A percentile compares a stretch with the other conserved stretches of the same genome.
Conservation (phyloP, 78 protist species). For the Speleostelium caveatum region DNA sequence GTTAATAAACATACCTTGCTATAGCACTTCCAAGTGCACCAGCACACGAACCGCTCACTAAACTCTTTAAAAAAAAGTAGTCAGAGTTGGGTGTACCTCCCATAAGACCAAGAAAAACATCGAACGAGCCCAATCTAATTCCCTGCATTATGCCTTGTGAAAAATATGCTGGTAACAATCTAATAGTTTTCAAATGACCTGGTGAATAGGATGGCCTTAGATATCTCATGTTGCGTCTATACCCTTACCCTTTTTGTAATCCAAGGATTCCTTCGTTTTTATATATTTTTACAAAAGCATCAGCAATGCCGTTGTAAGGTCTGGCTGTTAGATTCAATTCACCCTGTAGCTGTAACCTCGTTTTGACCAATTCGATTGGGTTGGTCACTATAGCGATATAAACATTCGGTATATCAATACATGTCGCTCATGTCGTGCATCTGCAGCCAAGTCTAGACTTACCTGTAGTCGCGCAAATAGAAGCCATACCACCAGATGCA, state of each 20-base stretch:
- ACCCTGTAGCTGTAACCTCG: conserved; percentile 41
- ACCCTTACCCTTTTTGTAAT: conserved; percentile 70
- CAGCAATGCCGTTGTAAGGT: conserved; percentile 48
- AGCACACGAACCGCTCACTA: conserved; percentile 55
- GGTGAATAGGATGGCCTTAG: no score
- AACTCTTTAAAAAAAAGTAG: conserved; percentile 32
- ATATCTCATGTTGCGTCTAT: not conserved
- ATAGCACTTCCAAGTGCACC: conserved; percentile 80
- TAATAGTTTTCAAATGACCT: no score
- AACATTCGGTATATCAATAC: conserved; percentile 37
- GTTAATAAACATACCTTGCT: no score
- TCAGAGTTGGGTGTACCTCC: conserved; percentile 9
- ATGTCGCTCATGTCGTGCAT: no score
- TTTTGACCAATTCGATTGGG: conserved; percentile 43
- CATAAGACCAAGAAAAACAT: not conserved
- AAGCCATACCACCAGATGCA: conserved; percentile 47
- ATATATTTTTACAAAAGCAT: conserved; percentile 58
- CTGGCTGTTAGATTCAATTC: conserved; percentile 44
- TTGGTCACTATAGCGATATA: conserved; percentile 50
- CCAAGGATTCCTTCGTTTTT: conserved; percentile 47
- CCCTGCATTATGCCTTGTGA: conserved; percentile 74
- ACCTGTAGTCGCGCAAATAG: conserved; percentile 58
- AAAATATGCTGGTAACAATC: conserved; percentile 66
- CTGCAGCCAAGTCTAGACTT: not conserved
- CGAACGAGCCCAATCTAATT: conserved; percentile 58